Evolutionary conservation across 495 filamentous ascomycete genomes (phyloP), one percentile per base, ranked within the genome.

Genomic region (Talaromyces stipitatus): DNA sequence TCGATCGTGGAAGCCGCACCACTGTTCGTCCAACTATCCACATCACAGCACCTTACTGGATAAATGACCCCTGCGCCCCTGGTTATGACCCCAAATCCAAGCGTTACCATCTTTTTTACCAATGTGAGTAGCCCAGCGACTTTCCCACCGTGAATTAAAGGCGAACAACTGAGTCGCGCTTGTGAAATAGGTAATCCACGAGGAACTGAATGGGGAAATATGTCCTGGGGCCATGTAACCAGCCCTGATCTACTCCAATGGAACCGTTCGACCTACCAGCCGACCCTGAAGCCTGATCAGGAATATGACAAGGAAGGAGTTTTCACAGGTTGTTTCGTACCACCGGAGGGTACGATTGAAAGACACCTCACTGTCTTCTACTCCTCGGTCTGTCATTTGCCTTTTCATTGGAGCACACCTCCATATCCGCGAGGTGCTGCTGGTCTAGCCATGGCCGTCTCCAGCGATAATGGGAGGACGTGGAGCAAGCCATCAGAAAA

Each of bases 161-260:
- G 45, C 45, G 23, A 18, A 24, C 4, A 29, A 51, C 48, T 51
- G 48, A 51, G 16, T 23, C 46, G 22, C 46, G 22, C 16, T 50
- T 50, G 14, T 51, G 48, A 51, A 29, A 51, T 29, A 51, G 48
- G 60, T 54, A 60, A 62, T 36, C 60, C 60, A 26, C 54, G 57
- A 53, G 57, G 60, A 36, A 54, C 60, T 1, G 60, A 57, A 29
- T 62, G 57, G 60, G 60, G 60, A 27, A 51, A 57, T 56, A 62
- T 62, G 16, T 57, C 48, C 24, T 62, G 60, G 60, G 57, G 60
- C 38, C 54, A 54, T 60, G 38, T 54, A 11, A 62, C 57, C 45
- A 56, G 51, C 11, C 22, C 27, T 22, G 61, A 63, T 33, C 45
- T 63, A 29, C 55, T 60, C 23, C 38, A 29, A 30, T 63, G 58